phyloP scores from a whole-genome alignment of 2,329 filamentous ascomycete species.

The Catunica adiposa region DNA sequence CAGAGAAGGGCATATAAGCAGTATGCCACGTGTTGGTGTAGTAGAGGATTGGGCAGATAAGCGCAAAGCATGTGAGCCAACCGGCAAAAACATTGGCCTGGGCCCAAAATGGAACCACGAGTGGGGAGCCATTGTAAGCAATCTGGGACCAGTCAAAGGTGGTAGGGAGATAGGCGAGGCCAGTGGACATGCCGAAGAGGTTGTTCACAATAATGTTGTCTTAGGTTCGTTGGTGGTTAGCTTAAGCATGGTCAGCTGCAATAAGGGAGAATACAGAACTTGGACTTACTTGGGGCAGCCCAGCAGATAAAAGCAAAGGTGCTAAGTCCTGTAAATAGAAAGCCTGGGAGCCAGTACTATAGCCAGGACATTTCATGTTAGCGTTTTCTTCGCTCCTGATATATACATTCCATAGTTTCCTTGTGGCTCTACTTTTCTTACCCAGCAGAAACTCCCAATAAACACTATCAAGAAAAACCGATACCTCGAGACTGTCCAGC shows the following conservation, averaged over 20 bases:
- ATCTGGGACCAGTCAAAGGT: constrained; percentile 37
- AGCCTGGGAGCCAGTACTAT: constrained; percentile 35
- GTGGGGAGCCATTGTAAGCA: constrained; percentile 32
- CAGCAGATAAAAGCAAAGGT: constrained; percentile 46
- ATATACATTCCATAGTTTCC: no score
- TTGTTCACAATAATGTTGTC: constrained; percentile 42
- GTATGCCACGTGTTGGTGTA: constrained; percentile 39
- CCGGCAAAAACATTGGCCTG: constrained; percentile 38
- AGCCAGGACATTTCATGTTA: constrained; percentile 18
- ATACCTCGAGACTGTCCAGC: constrained; percentile 47
- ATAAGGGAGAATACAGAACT: no score
- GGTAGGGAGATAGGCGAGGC: constrained; percentile 42
- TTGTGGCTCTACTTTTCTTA: constrained; percentile 20
- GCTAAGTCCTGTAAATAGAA: constrained; percentile 29
- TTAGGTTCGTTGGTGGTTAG: background rate
- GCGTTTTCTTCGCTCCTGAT: no score
- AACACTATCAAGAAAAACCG: constrained; percentile 44
- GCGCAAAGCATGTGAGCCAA: constrained; percentile 36
- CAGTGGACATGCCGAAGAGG: constrained; percentile 40
- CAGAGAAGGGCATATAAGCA: constrained; percentile 43
- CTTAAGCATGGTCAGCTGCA: background rate
- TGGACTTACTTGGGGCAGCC: constrained; percentile 32
- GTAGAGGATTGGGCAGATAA: constrained; percentile 39
- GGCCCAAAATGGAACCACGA: constrained; percentile 36
- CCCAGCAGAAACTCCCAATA: constrained; percentile 29